Conservation (phyloP, 305 asterid genomes). For the Solanum chacoense region DNA sequence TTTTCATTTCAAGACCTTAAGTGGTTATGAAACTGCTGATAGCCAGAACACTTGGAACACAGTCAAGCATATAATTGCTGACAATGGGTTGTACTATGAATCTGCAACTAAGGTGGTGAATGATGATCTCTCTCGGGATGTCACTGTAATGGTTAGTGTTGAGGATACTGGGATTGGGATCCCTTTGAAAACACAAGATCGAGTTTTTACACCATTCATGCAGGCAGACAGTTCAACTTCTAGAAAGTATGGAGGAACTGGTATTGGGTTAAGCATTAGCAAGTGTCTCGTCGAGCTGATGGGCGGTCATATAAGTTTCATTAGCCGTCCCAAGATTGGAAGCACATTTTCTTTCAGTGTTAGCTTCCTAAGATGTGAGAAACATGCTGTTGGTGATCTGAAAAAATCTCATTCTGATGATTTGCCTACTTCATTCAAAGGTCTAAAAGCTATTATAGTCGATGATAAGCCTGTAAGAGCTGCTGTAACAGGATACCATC, state of each 20-base stretch:
- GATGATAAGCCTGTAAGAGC: slow-evolving; percentile 80
- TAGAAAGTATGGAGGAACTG: slow-evolving; percentile 87
- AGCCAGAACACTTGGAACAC: slow-evolving; percentile 64
- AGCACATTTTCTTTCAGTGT: slow-evolving; percentile 80
- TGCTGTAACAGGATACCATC: slow-evolving; percentile 67
- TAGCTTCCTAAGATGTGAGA: slow-evolving; percentile 39
- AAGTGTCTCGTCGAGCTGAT: slow-evolving; percentile 85
- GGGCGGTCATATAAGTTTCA: slow-evolving; percentile 79
- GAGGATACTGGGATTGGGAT: slow-evolving; percentile 95
- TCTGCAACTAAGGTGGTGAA: slow-evolving; percentile 14
- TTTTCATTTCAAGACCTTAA: slow-evolving; percentile 45
- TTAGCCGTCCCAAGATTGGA: slow-evolving; percentile 68
- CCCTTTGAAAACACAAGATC: slow-evolving; percentile 58
- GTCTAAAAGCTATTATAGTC: slow-evolving; percentile 54
- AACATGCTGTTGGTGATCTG: slow-evolving; percentile 20
- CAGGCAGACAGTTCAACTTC: slow-evolving; percentile 98
- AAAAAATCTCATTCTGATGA: slow-evolving; percentile 42
- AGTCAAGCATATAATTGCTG: slow-evolving; percentile 35
- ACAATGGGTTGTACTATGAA: slow-evolving; percentile 26
- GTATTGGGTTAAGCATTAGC: slow-evolving; percentile 88
- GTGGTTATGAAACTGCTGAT: slow-evolving; percentile 82
- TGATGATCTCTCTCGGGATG: slow-evolving; percentile 26
- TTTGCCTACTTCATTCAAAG: slow-evolving; percentile 51
- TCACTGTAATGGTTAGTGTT: slow-evolving; percentile 54
- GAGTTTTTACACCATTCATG: slow-evolving; percentile 88